Evolutionary conservation across 371 early-diverging fungal species (phyloP).

Genomic region (Lichtheimia ornata): DNA sequence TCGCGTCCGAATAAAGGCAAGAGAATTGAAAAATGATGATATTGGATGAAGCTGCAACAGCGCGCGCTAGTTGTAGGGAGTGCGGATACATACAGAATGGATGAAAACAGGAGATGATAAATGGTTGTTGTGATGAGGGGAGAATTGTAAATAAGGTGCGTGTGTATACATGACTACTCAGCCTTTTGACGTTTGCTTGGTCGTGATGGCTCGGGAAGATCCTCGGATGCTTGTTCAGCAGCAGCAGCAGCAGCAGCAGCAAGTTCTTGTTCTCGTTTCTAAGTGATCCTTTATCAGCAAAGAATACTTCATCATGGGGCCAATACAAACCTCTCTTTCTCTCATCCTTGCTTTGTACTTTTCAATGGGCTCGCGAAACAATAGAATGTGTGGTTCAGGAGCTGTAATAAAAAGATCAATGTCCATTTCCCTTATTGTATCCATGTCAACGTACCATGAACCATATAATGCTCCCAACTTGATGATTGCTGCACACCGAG

Average conservation of each 20-base stretch:
- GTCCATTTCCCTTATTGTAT: not conserved
- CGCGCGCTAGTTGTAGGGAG: too few relatives aligned
- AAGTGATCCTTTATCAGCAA: not conserved
- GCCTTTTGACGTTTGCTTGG: not conserved
- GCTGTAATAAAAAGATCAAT: conserved; percentile 1
- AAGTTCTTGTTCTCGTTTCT: not conserved
- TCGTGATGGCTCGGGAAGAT: not conserved
- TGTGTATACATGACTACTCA: too few relatives aligned
- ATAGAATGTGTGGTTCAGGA: conserved; percentile 21
- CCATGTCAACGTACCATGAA: conserved; percentile 16
- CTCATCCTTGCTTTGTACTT: not conserved
- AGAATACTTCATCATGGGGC: not conserved
- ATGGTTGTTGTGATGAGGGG: too few relatives aligned
- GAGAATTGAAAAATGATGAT: too few relatives aligned
- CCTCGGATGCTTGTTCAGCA: not conserved
- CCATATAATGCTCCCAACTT: conserved; percentile 20
- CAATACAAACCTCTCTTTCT: not conserved
- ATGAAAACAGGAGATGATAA: too few relatives aligned
- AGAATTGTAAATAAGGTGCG: too few relatives aligned
- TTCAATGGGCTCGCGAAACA: conserved; percentile 6
- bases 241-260: not conserved
- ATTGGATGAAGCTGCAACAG: too few relatives aligned
- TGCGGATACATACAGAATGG: too few relatives aligned
- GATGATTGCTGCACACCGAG: conserved; percentile 15
- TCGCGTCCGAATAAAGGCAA: too few relatives aligned